Evolutionary conservation across 2,329 filamentous ascomycete genomes (phyloP), one percentile per base, ranked within the genome.

Genomic region (Apiospora koreana): DNA sequence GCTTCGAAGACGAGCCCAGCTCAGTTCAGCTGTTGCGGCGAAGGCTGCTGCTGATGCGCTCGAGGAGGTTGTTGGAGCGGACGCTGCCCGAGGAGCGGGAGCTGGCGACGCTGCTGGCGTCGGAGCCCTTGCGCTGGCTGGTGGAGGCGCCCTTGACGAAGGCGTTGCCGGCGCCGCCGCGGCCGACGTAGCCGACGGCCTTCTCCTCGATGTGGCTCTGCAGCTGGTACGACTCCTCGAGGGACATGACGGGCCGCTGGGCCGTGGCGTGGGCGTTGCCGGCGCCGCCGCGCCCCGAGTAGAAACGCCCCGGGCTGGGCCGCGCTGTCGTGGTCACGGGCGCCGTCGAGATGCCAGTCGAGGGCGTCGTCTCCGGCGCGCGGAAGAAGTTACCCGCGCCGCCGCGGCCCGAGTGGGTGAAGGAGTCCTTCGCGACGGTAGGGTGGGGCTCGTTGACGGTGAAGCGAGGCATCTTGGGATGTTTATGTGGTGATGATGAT

Each of bases 211-310:
- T 82, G 70, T 86, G 82, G 75, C 85, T 84, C 76, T 88, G 86
- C 73, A 86, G 85, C 75, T 85, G 81, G 75, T 89, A 87, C 79
- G 92, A 89, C 82, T 92, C 90, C 79, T 92, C 89, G 81, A 93
- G 93, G 71, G 85, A 87, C 80, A 92, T 86, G 75, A 88, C 86
- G 76, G 87, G 85, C 66, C 88, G 85, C 78, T 88, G 83, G 69
- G 81, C 79, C 68, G 84, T 79, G 62, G 82, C 77, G 79, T 86
- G 86, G 73, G 89, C 85, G 82, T 92, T 93, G 76, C 91, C 91
- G 2, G 89, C 90, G 70, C 91, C 90, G 74, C 91, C 91, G 70
- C 91, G 89, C 75, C 91, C 91, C 14, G 86, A 86, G 82, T 89
- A 87, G 85, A 91, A 91, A 81, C 86, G 85, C 71, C 83, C 80